Evolutionary conservation across 306 rosid genomes (phyloP), one percentile per base, ranked within the genome.

Genomic region (Oemleria cerasiformis): DNA sequence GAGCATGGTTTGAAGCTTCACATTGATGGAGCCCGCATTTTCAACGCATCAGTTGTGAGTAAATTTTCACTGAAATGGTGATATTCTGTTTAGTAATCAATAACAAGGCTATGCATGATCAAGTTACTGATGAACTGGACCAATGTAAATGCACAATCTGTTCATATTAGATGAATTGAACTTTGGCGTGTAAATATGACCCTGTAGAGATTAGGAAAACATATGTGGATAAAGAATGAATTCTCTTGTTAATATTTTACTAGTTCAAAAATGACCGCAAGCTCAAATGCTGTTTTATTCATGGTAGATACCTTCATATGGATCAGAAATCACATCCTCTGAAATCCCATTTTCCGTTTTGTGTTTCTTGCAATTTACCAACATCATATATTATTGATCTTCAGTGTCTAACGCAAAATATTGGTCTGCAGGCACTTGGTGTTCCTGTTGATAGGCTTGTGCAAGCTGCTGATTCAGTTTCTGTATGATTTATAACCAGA

Each of bases 1-100:
- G 83, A 84, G 81, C 92, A 94, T 55, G 98, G 95, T 51, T 65
- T 91, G 79, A 87, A 87, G 84, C 97, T 94, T 89, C 98, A 91
- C 75, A 87, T 94, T 63, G 97, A 91, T 73, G 98, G 98, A 59
- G 98, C 98, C 48, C 96, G 97, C 9, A 86, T 94, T 79, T 94
- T 94, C 80, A 94, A 94, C 42, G 92, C 98, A 63, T 78, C 96
- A 11, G 81, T 81, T 82, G 97, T 91, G 75, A 83, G 98, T 80
- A 65, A 56, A 53, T n/a, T 57, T 41, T n/a, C n/a, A n/a, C n/a
- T n/a, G n/a, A n/a, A n/a, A n/a, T n/a, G n/a, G n/a, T n/a, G n/a
- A n/a, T n/a, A n/a, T n/a, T n/a, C n/a, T n/a, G n/a, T n/a, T n/a
- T n/a, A n/a, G n/a, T n/a, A n/a, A n/a, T n/a, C n/a, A n/a, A n/a